Base-by-base conservation (phyloP, 1,284 basidiomycete species). In the Cutaneotrichosporon dermatis region DNA sequence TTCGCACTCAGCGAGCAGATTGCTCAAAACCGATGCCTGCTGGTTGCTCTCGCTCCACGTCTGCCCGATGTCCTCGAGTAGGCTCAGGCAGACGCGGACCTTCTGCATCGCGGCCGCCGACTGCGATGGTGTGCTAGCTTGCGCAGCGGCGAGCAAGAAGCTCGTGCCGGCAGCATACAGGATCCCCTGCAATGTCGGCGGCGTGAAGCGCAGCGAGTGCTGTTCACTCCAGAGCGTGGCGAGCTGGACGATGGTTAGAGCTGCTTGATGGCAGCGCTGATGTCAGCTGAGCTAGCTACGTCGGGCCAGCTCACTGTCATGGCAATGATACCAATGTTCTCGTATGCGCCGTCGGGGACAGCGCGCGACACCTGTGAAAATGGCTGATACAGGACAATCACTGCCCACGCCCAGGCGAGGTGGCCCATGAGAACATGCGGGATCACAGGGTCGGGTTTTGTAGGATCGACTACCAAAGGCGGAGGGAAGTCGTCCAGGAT, bases 341-440 rank as follows among this genome's bases (percentile, higher is more conserved):
- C 33, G 10, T 37, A 54, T 6, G 36, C 7, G 2, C 50, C 50
- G n/a, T 51, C 50, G 3, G 39, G 9, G 5, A 16, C 51, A 13
- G 25, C 50, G 11, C 41, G 0, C 7, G 52, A 25, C 7, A 48
- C 57, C 48, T 64, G 62, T 16, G 57, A 59, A 51, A 85, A 86
- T 0, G 86, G 85, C 0, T 85, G 80, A 62, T 86, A 85, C 0
- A 88, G 81, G 8, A 88, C 79, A 41, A 88, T 84, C 55, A 83
- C 80, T 5, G 84, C 76, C 85, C 85, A 87, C 76, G 84, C 83
- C 68, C 85, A 85, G 1, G 82, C 80, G 37, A 86, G 74, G 65
- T 88, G 85, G 59, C 86, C 76, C 80, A 84, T 86, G 4, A 88
- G 73, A 36, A 84, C 80, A 57, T 87, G 85, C 0, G 86, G 85